Percentiles rank a stretch among this genome's conserved stretches.
Conservation (phyloP, 495 filamentous ascomycete species). For the Penicillium canescens region DNA sequence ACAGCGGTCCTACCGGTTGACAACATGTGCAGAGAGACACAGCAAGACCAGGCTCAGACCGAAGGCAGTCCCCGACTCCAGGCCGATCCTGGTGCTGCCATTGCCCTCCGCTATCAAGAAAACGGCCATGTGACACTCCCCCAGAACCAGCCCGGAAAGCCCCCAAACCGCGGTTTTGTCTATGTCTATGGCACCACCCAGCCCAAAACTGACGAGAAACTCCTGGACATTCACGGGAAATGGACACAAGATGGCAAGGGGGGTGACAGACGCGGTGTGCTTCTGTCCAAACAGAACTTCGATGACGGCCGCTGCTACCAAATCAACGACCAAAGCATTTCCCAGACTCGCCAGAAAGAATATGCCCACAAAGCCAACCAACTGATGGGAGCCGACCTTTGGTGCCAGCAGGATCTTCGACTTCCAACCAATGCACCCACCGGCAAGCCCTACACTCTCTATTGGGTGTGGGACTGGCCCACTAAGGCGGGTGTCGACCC, state of each 20-base stretch:
- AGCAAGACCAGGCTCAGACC: conserved; percentile 54
- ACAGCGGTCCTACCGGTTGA: conserved; percentile 29
- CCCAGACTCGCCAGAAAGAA: conserved; percentile 49
- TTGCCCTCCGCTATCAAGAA: conserved; percentile 77
- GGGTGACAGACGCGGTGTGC: conserved; percentile 69
- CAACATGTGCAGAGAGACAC: conserved; percentile 56
- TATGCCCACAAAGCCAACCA: conserved; percentile 46
- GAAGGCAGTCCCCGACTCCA: conserved; percentile 60
- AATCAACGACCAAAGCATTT: conserved; percentile 54
- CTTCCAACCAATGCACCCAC: conserved; percentile 58
- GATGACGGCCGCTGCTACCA: conserved; percentile 89
- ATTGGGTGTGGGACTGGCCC: conserved; percentile 96
- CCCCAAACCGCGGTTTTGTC: conserved; percentile 68
- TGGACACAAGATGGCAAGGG: conserved; percentile 80
- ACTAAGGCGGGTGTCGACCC: conserved; percentile 48
- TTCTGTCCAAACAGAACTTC: conserved; percentile 72
- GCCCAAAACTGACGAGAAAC: conserved; percentile 58
- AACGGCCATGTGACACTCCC: conserved; percentile 85
- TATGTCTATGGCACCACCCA: conserved; percentile 81
- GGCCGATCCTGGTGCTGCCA: conserved; percentile 63
- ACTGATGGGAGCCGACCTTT: conserved; percentile 54
- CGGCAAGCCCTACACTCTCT: conserved; percentile 66
- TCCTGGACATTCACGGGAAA: conserved; percentile 65
- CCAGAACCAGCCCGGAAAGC: conserved; percentile 58
- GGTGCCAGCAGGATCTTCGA: conserved; percentile 76